Percentiles rank a stretch among this genome's conserved stretches.
phyloP scores from a whole-genome alignment of 1,139 yeast species.

The Kodamaea sp. region DNA sequence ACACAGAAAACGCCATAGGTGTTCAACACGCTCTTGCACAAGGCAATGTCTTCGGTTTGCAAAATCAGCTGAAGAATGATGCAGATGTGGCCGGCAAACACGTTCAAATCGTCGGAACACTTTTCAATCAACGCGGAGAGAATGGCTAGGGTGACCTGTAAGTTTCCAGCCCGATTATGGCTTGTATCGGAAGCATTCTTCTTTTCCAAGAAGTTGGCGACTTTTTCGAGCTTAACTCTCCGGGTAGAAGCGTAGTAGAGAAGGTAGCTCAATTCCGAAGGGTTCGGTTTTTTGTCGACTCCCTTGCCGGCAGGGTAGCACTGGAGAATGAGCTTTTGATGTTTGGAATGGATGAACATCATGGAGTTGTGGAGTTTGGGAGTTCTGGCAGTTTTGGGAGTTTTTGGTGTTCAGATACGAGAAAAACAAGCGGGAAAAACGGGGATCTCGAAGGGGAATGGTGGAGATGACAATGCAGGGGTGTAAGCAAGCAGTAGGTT shows the following conservation, averaged over 20 bases:
- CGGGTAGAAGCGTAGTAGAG: conserved; percentile 91
- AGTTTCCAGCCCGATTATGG: conserved; percentile 70
- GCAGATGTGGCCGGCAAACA: conserved; percentile 68
- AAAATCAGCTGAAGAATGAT: conserved; percentile 48
- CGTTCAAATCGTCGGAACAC: conserved; percentile 81
- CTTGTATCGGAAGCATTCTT: conserved; percentile 65
- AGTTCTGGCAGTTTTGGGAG: too few relatives aligned
- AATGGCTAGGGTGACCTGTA: conserved; percentile 78
- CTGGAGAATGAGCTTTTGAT: conserved; percentile 83
- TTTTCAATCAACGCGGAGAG: conserved; percentile 67
- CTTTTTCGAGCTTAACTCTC: conserved; percentile 84
- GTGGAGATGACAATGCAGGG: too few relatives aligned
- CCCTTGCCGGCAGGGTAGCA: conserved; percentile 92
- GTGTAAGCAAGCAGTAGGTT: too few relatives aligned
- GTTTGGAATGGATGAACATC: conserved; percentile 63
- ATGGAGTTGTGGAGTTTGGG: too few relatives aligned
- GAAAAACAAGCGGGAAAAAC: too few relatives aligned
- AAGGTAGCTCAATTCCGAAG: conserved; percentile 86
- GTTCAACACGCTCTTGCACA: conserved; percentile 51
- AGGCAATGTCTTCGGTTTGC: conserved; percentile 52
- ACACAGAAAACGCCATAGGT: conserved; percentile 64
- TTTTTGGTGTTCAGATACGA: too few relatives aligned
- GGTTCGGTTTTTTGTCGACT: conserved; percentile 84
- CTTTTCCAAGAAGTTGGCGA: conserved; percentile 65
- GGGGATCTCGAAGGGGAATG: too few relatives aligned